Evolutionary conservation across 2,329 filamentous ascomycete species (phyloP), one percentile per base, ranked within the genome.

Genomic region (Amauroascus niger): DNA sequence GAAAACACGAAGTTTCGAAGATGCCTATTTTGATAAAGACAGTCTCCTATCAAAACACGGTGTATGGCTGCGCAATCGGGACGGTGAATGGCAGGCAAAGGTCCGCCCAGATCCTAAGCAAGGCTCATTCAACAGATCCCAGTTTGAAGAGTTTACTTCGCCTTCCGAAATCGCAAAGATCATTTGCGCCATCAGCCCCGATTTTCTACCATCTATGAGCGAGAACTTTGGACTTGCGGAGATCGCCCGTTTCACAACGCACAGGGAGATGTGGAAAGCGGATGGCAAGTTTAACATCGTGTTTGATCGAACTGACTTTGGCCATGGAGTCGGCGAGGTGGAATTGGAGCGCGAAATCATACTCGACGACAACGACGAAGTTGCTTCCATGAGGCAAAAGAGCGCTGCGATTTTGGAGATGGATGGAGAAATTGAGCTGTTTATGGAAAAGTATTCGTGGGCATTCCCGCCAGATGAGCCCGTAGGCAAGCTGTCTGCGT

Each of bases 221-320:
- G 37, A 59, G 4, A 55, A 46, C 16, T 61, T 62, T 40, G 61
- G 61, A 11, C 51, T 66, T 18, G 46, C 51, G 2, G 22, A 52
- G 28, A 53, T 63, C 41, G 62, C 60, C 6, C 49, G 57, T 20
- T 64, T 65, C 44, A 53, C 50, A 26, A 69, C 65, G 4, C 57
- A 47, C 13, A 57, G 66, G 24, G 59, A 61, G 53, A 57, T 55
- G 20, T 66, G 62, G 59, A 49, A 62, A 7, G 63, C 62, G 3
- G 60, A 69, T 52, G 51, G 57, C 11, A 59, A 57, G 26, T 67
- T 67, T 41, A 58, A 55, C 6, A 56, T 67, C 18, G 64, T 64
- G 40, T 44, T 66, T 13, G 65, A 68, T 47, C 53, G 55, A 5
- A 65, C 62, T n/a, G 53, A 65, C 56, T 69, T 68, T 59, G 64